Conservation (phyloP, 108 stramenopile species). For the Cyclotella baltica region DNA sequence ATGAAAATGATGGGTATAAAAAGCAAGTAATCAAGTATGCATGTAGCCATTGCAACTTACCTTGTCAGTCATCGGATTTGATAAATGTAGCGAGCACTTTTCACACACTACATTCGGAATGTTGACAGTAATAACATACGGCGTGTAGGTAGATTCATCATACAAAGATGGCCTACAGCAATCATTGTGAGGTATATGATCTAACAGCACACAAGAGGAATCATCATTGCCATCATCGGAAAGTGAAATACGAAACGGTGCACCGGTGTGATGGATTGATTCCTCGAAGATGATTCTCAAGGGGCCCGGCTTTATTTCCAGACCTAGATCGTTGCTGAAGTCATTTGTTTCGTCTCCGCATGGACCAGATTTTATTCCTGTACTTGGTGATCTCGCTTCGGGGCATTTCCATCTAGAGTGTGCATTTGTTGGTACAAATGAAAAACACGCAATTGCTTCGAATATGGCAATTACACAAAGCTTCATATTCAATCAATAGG, state of each 20-base stretch:
- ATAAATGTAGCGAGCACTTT: constrained; percentile 54
- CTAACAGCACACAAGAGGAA: constrained; percentile 50
- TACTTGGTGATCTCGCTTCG: constrained; percentile 25
- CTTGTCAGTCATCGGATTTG: constrained; percentile 53
- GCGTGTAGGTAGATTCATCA: constrained; percentile 49
- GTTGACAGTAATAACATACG: constrained; percentile 48
- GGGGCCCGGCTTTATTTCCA: constrained; percentile 41
- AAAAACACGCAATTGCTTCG: not conserved
- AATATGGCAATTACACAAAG: not conserved
- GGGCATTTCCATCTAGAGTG: constrained; percentile 46
- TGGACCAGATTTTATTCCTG: constrained; percentile 37
- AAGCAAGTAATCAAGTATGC: too few species aligned
- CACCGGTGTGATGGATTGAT: constrained; percentile 49
- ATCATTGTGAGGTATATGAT: constrained; percentile 60
- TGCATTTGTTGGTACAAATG: not conserved
- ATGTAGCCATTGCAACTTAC: constrained; percentile 43
- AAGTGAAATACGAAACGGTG: constrained; percentile 49
- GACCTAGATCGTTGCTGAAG: constrained; percentile 1
- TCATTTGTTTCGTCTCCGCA: constrained; percentile 30
- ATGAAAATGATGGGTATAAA: too few species aligned
- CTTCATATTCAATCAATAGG: not conserved
- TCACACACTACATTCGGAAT: constrained; percentile 58
- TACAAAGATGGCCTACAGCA: constrained; percentile 30
- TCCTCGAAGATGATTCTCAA: constrained; percentile 44
- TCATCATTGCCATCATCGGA: constrained; percentile 42